A percentile compares a stretch with the other conserved stretches of the same genome.
Evolutionary conservation across 139 green algal genomes (phyloP).

Genomic region (Trebouxia sp.): DNA sequence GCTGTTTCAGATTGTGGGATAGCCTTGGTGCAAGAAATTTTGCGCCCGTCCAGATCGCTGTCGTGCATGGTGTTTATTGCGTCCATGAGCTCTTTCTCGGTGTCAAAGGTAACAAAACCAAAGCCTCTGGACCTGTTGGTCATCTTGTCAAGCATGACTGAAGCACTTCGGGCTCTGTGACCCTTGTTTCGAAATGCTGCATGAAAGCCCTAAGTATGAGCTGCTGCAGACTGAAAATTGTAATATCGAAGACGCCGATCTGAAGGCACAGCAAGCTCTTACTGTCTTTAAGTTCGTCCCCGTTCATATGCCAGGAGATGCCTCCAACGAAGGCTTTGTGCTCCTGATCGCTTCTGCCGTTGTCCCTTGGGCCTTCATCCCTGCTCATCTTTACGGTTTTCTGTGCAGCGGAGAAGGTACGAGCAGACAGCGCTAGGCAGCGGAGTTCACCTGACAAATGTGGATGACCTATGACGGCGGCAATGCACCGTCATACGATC

Average conservation of each 20-base stretch:
- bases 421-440: neutral
- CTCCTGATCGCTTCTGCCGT: constrained; percentile 17
- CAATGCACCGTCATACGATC: neutral
- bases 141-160: constrained; percentile 66
- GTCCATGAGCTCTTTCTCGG: constrained; percentile 54
- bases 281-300: constrained; percentile 59
- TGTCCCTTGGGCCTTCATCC: neutral
- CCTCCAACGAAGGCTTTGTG: constrained; percentile 68
- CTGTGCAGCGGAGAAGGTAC: neutral
- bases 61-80: constrained; percentile 75
- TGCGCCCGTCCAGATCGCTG: constrained; percentile 73
- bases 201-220: neutral
- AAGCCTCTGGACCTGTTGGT: constrained; percentile 77
- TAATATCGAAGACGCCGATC: neutral
- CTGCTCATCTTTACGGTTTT: neutral
- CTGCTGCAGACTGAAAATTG: no score
- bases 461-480: neutral
- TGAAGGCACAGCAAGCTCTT: constrained; percentile 13
- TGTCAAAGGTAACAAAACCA: constrained; percentile 83
- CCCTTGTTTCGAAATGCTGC: constrained; percentile 64
- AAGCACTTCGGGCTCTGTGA: constrained; percentile 39
- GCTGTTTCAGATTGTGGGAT: constrained; percentile 72
- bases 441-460: neutral
- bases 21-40: constrained; percentile 72
- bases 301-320: constrained; percentile 63